Conservation (phyloP, 192 early-diverging fungal species). For the Anaeromyces robustus region DNA sequence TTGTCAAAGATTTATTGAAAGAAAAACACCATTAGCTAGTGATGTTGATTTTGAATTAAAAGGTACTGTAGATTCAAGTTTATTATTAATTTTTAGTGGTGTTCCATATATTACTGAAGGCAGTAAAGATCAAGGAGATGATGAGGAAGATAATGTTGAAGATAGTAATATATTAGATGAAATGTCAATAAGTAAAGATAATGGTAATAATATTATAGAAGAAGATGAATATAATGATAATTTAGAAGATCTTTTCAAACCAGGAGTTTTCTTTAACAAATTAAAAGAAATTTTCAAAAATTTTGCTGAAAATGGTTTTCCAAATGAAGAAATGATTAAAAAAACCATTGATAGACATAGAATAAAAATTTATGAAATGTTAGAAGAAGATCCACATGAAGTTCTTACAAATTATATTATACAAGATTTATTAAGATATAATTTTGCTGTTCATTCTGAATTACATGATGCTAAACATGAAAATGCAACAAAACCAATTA, state of each 20-base stretch:
- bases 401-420: constrained; percentile 26
- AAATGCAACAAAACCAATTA: constrained; percentile 6
- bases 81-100: constrained; percentile 49
- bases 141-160: constrained; percentile 7
- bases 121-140: neutral
- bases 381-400: constrained; percentile 48
- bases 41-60: constrained; percentile 39
- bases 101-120: constrained; percentile 18
- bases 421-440: constrained; percentile 35
- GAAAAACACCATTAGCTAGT: constrained; percentile 38
- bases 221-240: constrained; percentile 4
- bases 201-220: neutral
- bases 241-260: constrained; percentile 33
- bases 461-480: constrained; percentile 19
- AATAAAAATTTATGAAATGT: constrained; percentile 19
- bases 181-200: constrained; percentile 1
- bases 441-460: constrained; percentile 23
- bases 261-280: constrained; percentile 31
- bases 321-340: neutral
- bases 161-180: constrained; percentile 12
- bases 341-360: constrained; percentile 11
- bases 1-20: constrained; percentile 62
- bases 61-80: constrained; percentile 25
- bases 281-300: constrained; percentile 39
- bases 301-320: constrained; percentile 16